Percentiles rank a stretch among this genome's conserved stretches.
These are phyloP conservation scores for Triangularia verruculosa DNA, from an alignment of 2,329 filamentous ascomycete genomes.

Conservation along the genomic window DNA sequence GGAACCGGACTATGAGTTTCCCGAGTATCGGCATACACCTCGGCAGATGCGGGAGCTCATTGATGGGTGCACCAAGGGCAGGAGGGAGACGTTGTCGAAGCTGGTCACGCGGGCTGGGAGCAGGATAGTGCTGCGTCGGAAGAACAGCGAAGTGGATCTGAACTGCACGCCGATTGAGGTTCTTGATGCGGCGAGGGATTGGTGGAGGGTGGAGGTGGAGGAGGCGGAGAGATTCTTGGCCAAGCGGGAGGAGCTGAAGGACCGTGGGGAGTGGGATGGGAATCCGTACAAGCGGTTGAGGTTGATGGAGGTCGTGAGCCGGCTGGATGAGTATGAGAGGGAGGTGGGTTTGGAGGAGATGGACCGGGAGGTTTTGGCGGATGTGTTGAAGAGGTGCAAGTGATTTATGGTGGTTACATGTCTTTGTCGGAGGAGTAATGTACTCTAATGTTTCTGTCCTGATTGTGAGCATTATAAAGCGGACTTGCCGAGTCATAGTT, in stretches of 20 bases:
- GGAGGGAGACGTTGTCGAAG: conserved; percentile 43
- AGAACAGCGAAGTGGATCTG: conserved; percentile 34
- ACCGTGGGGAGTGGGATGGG: conserved; percentile 44
- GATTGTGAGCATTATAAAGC: too few species aligned
- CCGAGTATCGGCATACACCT: conserved; percentile 48
- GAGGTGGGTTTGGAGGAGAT: neutral
- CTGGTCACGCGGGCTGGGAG: conserved; percentile 45
- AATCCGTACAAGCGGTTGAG: conserved; percentile 51
- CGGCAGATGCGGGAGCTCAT: conserved; percentile 45
- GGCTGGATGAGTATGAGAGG: conserved; percentile 25
- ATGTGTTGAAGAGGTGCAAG: neutral
- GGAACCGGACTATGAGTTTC: conserved; percentile 57
- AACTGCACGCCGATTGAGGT: conserved; percentile 34
- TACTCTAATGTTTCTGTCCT: too few species aligned
- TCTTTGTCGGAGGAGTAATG: too few species aligned
- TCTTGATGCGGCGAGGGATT: conserved; percentile 36
- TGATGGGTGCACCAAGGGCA: conserved; percentile 50
- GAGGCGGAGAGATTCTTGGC: conserved; percentile 47
- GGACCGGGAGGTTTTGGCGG: neutral
- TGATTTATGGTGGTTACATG: neutral
- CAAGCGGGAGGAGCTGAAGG: conserved; percentile 38
- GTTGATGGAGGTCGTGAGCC: conserved; percentile 42
- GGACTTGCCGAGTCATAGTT: too few species aligned
- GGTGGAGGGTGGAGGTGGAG: conserved; percentile 49
- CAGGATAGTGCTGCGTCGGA: conserved; percentile 43